Evolutionary conservation across 2,329 filamentous ascomycete species (phyloP), one percentile per base, ranked within the genome.

Genomic region (Hirsutella thompsonii): DNA sequence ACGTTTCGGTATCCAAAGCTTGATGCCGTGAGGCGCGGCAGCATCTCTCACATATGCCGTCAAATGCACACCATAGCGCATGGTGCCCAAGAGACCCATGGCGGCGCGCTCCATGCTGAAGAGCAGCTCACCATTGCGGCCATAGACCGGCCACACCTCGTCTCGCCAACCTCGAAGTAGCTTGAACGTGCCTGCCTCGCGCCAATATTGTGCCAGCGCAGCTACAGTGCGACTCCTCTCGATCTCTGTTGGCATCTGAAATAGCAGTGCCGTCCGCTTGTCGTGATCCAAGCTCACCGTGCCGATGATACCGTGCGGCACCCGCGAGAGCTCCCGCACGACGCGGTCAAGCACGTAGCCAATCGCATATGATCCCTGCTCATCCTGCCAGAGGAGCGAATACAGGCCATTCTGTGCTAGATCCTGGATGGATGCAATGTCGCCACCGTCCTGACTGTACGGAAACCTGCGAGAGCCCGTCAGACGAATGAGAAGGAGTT

Each of bases 1-100:
- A 9, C 92, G 73, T 36, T 80, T 74, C 3, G 92, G 84, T 2
- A 94, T 76, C 90, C 92, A 96, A 33, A 98, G 69, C 53, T 78
- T 81, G 36, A 94, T 62, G 16, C 79, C 81, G 40, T 71, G 60
- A 32, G 58, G 60, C 5, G 56, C 55, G 14, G 49, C 42, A 4
- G 52, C 42, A 37, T 59, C 58, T 19, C 64, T 59, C 20, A 82
- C 72, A 52, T 83, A 94, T 5, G 76, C 84, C 21, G 77, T 84
- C 74, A 93, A 76, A 58, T 94, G 84, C 26, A 88, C 77, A 18
- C 87, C 88, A 55, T 88, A 93, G 8, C 80, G 78, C 49, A 82
- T 75, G 2, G 83, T 69, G 1, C 87, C 88, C 37, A 94, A 79
- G 8, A 94, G 64, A 0, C 81, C 75, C 42, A 76, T 75, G 5